These are phyloP conservation scores for Mycena galopus DNA, from an alignment of 768 basidiomycete species.

Conservation along the genomic window DNA sequence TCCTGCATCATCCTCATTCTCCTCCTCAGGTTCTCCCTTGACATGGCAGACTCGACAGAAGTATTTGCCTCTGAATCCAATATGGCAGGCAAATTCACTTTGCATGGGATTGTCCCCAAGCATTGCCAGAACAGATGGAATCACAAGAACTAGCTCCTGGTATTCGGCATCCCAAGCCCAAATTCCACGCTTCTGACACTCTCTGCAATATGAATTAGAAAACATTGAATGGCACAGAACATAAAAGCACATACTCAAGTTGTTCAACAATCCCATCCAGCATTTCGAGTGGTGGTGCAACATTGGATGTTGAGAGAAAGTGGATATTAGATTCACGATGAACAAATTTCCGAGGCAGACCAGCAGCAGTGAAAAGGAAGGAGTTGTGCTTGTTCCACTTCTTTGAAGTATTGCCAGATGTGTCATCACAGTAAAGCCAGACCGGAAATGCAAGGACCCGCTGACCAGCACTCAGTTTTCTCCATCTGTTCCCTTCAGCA, in stretches of 20 bases:
- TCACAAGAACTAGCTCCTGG: conserved; percentile 46
- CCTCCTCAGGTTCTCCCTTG: conserved; percentile 38
- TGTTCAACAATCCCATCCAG: conserved; percentile 40
- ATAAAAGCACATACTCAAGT: too few relatives aligned
- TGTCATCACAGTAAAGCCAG: conserved; percentile 48
- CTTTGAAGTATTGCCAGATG: conserved; percentile 48
- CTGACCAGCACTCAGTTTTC: conserved; percentile 17
- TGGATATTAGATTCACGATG: conserved; percentile 15
- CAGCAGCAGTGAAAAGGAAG: conserved; percentile 38
- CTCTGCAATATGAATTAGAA: too few relatives aligned
- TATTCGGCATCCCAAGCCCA: conserved; percentile 53
- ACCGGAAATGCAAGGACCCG: conserved; percentile 41
- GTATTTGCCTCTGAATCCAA: conserved; percentile 54
- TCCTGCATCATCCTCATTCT: background rate
- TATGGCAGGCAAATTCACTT: conserved; percentile 60
- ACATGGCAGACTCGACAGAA: conserved; percentile 57
- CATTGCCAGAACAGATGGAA: too few relatives aligned
- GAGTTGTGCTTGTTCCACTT: conserved; percentile 42
- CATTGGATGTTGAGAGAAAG: conserved; percentile 44
- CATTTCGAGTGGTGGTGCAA: conserved; percentile 49
- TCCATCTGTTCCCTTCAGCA: conserved; percentile 20
- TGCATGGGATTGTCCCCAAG: too few relatives aligned
- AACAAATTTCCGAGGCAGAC: conserved; percentile 19
- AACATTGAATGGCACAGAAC: too few relatives aligned
- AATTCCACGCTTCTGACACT: conserved; percentile 45